Evolutionary conservation across 2,329 filamentous ascomycete genomes (phyloP).

Genomic region (Aphanocladium album): DNA sequence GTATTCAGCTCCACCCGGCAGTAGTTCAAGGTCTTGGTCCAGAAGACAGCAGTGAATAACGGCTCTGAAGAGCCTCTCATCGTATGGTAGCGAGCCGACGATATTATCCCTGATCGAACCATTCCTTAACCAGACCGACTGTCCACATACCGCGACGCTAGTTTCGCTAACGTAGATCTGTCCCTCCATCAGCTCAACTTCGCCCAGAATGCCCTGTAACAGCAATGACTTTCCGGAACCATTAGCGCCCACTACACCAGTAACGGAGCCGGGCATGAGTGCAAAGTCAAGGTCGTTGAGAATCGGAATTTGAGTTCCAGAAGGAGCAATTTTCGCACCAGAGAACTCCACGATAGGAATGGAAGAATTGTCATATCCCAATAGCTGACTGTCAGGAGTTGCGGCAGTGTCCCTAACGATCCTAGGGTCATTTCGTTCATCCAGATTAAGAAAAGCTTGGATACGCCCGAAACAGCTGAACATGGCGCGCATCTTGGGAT

Average conservation of each 20-base stretch:
- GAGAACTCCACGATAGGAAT: background rate
- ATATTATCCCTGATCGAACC: background rate
- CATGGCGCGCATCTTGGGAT: background rate
- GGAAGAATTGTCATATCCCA: background rate
- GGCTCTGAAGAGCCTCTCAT: background rate
- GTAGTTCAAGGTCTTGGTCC: background rate
- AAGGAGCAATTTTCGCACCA: background rate
- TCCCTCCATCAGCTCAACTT: background rate
- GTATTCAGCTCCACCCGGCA: background rate
- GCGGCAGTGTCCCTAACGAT: background rate
- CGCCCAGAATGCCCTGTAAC: background rate
- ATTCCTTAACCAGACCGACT: background rate
- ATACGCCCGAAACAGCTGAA: background rate
- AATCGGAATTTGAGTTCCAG: background rate
- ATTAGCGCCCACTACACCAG: background rate
- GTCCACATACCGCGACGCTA: background rate
- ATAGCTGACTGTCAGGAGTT: too few species aligned
- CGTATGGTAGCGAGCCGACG: background rate
- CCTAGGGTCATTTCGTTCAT: background rate
- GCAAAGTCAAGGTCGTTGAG: background rate
- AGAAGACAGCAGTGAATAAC: background rate
- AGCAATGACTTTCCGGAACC: background rate
- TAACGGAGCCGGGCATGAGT: background rate
- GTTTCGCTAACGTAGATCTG: background rate
- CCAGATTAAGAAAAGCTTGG: background rate